Base-by-base conservation (phyloP, 1,284 basidiomycete species). In the Ceratobasidium sp. region DNA sequence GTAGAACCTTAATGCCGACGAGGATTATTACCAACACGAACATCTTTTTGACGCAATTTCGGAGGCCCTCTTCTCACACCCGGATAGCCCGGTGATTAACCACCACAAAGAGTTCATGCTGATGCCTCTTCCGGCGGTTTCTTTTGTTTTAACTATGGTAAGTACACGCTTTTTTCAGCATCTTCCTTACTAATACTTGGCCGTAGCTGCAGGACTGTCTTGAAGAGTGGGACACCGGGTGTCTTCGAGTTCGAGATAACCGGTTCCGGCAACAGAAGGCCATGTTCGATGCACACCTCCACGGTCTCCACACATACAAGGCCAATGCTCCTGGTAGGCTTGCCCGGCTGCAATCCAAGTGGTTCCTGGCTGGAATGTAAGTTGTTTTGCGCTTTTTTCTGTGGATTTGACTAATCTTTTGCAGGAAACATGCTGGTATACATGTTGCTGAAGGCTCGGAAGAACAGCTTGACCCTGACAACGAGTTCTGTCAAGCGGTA, bases 161-260 rank as follows among this genome's bases (percentile, higher is more conserved):
- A 23, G 23, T n/a, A n/a, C 23, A 26, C 23, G 4, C 33, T 28
- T 6, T 60, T 12, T 23, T 13, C 28, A 28, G 23, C 23, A n/a
- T n/a, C n/a, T n/a, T n/a, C 13, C 33, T 26, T 60, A 15, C 23
- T 46, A 46, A 46, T n/a, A 46, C 44, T 26, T 60, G 33, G 33
- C 33, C 12, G 10, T 26, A 60, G 58, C 23, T 60, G 58, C 58
- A 60, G 13, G 58, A 60, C n/a, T 60, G 58, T 28, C 23, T 60
- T 60, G 58, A 60, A 26, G 58, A 60, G 26, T 60, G 58, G 58
- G n/a, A 60, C 5, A 60, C 58, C 28, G 58, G 58, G 58, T 26
- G 58, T n/a, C 58, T 60, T 2, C 26, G 12, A 60, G n/a, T 13
- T n/a, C 58, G 5, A 20, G 58, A 4, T 20, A 60, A 12, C 58